These are phyloP conservation scores for Colletotrichum lentis DNA, from an alignment of 2,329 filamentous ascomycete species.

Conservation along the genomic window DNA sequence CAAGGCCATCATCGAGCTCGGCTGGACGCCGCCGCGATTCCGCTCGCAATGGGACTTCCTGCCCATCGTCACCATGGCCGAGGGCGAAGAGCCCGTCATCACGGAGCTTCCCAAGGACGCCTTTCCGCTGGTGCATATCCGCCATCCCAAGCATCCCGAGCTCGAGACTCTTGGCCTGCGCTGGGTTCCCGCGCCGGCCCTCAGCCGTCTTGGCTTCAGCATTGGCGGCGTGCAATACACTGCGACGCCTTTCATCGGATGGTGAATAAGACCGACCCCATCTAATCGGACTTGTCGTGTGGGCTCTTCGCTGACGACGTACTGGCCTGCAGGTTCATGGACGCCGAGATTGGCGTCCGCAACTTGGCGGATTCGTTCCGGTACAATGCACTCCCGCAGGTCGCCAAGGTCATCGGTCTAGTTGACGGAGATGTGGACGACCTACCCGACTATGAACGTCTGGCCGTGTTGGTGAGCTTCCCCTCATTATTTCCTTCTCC, in stretches of 20 bases:
- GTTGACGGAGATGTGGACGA: conserved; percentile 32
- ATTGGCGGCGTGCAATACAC: conserved; percentile 36
- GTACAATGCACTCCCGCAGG: conserved; percentile 32
- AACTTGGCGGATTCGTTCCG: conserved; percentile 35
- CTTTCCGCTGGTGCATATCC: conserved; percentile 33
- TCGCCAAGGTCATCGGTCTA: conserved; percentile 31
- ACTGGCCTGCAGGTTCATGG: conserved; percentile 30
- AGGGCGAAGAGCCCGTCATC: conserved; percentile 33
- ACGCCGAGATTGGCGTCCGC: conserved; percentile 34
- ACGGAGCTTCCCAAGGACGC: conserved; percentile 33
- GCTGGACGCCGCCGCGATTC: conserved; percentile 33
- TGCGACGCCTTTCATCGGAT: conserved; percentile 32
- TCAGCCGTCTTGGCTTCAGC: conserved; percentile 36
- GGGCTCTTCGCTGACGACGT: not conserved
- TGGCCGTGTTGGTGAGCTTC: conserved; percentile 30
- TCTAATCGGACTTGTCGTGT: not conserved
- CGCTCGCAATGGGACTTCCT: conserved; percentile 36
- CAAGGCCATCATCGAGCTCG: conserved; percentile 34
- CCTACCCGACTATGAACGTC: conserved; percentile 33
- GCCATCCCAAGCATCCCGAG: conserved; percentile 33
- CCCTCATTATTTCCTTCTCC: too few relatives aligned
- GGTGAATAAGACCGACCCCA: conserved; percentile 1
- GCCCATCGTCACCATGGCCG: conserved; percentile 34
- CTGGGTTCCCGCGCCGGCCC: conserved; percentile 35
- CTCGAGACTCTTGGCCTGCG: conserved; percentile 34